Evolutionary conservation across 345 rosid genomes (phyloP).

Genomic region (Salix arbutifolia): DNA sequence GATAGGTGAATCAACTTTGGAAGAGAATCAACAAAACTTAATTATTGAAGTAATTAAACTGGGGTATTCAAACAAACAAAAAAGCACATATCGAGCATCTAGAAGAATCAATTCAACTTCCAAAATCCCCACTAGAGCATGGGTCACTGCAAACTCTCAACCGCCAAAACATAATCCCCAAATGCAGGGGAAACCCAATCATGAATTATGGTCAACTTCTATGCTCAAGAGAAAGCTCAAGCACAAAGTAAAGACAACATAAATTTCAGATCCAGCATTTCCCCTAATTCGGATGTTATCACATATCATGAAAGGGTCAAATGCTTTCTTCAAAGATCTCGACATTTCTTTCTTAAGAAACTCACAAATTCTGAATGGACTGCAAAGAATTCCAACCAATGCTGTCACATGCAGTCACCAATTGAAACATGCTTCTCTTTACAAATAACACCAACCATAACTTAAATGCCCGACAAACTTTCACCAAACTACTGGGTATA

Average conservation of each 20-base stretch:
- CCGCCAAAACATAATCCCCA: not conserved
- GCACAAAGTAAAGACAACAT: not conserved
- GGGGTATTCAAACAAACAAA: not conserved
- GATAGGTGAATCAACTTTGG: not conserved
- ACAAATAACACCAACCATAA: not conserved
- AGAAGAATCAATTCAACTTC: not conserved
- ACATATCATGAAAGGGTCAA: not conserved
- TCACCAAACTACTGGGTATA: not conserved
- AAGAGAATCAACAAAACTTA: not conserved
- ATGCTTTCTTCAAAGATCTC: not conserved
- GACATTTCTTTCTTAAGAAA: not conserved
- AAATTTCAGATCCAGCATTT: not conserved
- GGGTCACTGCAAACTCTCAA: not conserved
- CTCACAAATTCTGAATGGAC: not conserved
- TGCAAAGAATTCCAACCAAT: not conserved
- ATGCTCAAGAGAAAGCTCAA: not conserved
- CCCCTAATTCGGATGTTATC: not conserved
- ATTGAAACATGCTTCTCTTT: not conserved
- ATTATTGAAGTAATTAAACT: not conserved
- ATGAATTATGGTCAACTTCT: not conserved
- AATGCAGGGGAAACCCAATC: not conserved
- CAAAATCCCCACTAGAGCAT: not conserved
- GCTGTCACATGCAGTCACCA: not conserved
- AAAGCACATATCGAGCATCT: not conserved
- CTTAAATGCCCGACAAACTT: not conserved